A percentile compares a stretch with the other conserved stretches of the same genome.
These are phyloP conservation scores for Darksidea phi DNA, from an alignment of 495 filamentous ascomycete genomes.

Conservation along the genomic window DNA sequence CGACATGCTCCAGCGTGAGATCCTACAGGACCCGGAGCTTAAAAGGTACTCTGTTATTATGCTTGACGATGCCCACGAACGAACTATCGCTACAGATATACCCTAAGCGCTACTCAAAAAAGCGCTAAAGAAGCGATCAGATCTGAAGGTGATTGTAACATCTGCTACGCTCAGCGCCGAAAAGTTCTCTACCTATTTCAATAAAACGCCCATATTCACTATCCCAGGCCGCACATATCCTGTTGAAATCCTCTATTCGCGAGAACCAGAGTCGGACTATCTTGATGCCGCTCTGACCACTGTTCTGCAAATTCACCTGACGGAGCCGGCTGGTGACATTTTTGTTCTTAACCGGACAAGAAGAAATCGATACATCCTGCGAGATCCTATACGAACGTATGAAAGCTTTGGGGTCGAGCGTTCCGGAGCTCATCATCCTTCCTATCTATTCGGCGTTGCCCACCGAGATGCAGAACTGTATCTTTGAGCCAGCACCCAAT, in stretches of 20 bases:
- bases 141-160: slow-evolving; percentile 93
- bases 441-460: slow-evolving; percentile 93
- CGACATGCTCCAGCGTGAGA: slow-evolving; percentile 95
- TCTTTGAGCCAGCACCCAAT: slow-evolving; percentile 90
- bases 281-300: slow-evolving; percentile 92
- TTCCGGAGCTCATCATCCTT: slow-evolving; percentile 88
- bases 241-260: slow-evolving; percentile 86
- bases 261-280: slow-evolving; percentile 94
- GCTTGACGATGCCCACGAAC: slow-evolving; percentile 97
- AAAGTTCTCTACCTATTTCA: slow-evolving; percentile 95
- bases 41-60: slow-evolving; percentile 93
- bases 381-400: slow-evolving; percentile 93
- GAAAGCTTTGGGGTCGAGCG: slow-evolving; percentile 87
- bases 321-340: slow-evolving; percentile 87
- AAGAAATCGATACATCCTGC: slow-evolving; percentile 95
- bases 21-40: slow-evolving; percentile 83
- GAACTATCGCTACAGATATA: slow-evolving; percentile 94
- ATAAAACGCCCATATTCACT: slow-evolving; percentile 89
- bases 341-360: slow-evolving; percentile 93
- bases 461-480: slow-evolving; percentile 80
- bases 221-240: slow-evolving; percentile 86
- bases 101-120: slow-evolving; percentile 93
- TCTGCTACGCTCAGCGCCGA: slow-evolving; percentile 95
- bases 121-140: slow-evolving; percentile 77
- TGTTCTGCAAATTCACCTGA: slow-evolving; percentile 97